Percentiles rank a stretch among this genome's conserved stretches.
These are phyloP conservation scores for Verbena officinalis DNA, from an alignment of 257 asterid species.

Conservation along the genomic window DNA sequence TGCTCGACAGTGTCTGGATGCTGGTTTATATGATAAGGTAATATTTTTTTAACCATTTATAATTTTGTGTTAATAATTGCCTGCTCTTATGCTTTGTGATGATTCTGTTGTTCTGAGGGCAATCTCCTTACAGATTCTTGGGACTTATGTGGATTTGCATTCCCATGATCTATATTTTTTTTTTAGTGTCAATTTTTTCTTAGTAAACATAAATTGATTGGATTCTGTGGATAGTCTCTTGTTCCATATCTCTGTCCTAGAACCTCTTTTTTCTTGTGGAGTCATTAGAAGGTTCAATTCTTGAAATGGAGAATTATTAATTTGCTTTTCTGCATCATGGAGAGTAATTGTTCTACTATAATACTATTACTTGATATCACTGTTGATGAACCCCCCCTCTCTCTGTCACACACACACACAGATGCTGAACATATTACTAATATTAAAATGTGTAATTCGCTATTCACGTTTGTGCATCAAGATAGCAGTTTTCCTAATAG, in stretches of 20 bases:
- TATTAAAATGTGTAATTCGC: neutral
- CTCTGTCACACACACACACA: too few relatives aligned
- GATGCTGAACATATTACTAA: too few relatives aligned
- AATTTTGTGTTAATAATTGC: slow-evolving; percentile 14
- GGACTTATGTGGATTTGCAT: neutral
- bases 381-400: neutral
- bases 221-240: neutral
- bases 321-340: neutral
- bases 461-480: too few relatives aligned
- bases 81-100: slow-evolving; percentile 18
- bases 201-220: neutral
- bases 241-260: neutral
- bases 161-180: slow-evolving; percentile 16
- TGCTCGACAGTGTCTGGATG: slow-evolving; percentile 78
- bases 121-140: neutral
- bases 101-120: slow-evolving; percentile 18
- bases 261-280: slow-evolving; percentile 2
- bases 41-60: slow-evolving; percentile 20
- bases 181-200: neutral
- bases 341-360: slow-evolving; percentile 9
- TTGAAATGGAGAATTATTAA: neutral
- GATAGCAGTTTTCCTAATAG: neutral
- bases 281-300: slow-evolving; percentile 9
- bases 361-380: too few relatives aligned
- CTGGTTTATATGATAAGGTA: slow-evolving; percentile 89